Conservation (phyloP, 2,329 filamentous ascomycete species). For the Hypoxylon sp. region DNA sequence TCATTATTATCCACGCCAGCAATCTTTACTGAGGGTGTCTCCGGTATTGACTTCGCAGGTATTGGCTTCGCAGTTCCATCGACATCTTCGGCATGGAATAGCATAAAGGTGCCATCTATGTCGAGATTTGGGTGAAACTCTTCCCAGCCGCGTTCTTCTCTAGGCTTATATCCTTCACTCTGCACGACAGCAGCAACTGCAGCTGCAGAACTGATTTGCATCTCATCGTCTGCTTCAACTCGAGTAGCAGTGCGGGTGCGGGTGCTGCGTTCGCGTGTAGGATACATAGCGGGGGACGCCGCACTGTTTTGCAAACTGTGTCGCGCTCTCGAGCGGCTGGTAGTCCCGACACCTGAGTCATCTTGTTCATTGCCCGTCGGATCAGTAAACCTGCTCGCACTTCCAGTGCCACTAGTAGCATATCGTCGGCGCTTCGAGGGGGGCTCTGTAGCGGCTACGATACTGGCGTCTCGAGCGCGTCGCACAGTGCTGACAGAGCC, state of each 20-base stretch:
- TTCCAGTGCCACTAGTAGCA: slow-evolving; percentile 87
- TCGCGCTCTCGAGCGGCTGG: slow-evolving; percentile 67
- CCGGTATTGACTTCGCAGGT: slow-evolving; percentile 65
- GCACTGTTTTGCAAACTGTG: slow-evolving; percentile 65
- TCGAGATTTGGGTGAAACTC: slow-evolving; percentile 97
- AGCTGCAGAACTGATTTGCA: slow-evolving; percentile 88
- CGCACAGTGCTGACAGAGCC: slow-evolving; percentile 47
- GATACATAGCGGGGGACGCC: slow-evolving; percentile 63
- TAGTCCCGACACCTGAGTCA: slow-evolving; percentile 64
- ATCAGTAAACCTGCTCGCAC: slow-evolving; percentile 87
- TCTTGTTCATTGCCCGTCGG: slow-evolving; percentile 75
- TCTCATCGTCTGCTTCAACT: slow-evolving; percentile 68
- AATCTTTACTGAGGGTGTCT: slow-evolving; percentile 54
- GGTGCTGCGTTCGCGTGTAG: slow-evolving; percentile 71
- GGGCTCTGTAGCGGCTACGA: slow-evolving; percentile 67
- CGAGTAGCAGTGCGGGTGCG: slow-evolving; percentile 68
- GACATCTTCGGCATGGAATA: slow-evolving; percentile 87
- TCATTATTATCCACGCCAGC: slow-evolving; percentile 59
- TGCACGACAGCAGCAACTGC: slow-evolving; percentile 90
- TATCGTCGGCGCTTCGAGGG: slow-evolving; percentile 82
- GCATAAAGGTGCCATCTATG: slow-evolving; percentile 83
- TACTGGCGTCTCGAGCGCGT: slow-evolving; percentile 56
- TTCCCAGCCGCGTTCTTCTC: slow-evolving; percentile 97
- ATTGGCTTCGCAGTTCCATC: slow-evolving; percentile 76
- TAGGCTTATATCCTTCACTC: slow-evolving; percentile 95